Evolutionary conservation across 345 rosid genomes (phyloP).

Genomic region (Gossypium mustelinum): DNA sequence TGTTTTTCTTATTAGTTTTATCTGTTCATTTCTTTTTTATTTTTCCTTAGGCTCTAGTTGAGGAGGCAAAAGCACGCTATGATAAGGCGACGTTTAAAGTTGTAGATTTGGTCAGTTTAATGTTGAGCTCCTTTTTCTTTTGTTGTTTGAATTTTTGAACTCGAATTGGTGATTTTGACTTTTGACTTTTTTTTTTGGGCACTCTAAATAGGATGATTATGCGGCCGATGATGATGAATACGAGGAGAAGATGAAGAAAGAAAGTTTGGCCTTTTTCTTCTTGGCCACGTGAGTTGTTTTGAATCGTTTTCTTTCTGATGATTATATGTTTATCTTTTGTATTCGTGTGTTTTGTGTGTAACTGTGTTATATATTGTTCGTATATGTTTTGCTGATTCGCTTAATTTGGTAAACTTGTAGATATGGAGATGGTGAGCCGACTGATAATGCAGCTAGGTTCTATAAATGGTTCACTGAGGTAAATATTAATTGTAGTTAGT

Average conservation of each 20-base stretch:
- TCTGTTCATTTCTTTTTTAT: background rate
- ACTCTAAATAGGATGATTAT: slow-evolving; percentile 68
- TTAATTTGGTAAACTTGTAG: slow-evolving; percentile 33
- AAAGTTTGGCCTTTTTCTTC: slow-evolving; percentile 71
- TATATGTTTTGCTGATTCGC: slow-evolving; percentile 3
- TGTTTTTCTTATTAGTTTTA: background rate
- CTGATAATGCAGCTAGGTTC: slow-evolving; percentile 98
- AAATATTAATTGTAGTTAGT: slow-evolving; percentile 18
- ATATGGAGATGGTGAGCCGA: slow-evolving; percentile 99
- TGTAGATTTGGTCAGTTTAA: slow-evolving; percentile 68
- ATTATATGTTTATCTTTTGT: background rate
- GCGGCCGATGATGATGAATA: slow-evolving; percentile 94
- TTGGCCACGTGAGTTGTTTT: slow-evolving; percentile 78
- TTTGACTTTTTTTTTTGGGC: background rate
- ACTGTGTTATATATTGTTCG: background rate
- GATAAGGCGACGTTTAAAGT: slow-evolving; percentile 73
- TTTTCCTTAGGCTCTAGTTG: slow-evolving; percentile 49
- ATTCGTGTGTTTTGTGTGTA: background rate
- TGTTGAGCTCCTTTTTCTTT: background rate
- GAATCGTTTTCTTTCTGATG: background rate
- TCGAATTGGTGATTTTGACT: background rate
- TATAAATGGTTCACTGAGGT: slow-evolving; percentile 98
- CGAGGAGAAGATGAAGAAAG: slow-evolving; percentile 86
- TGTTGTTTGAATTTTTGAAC: background rate
- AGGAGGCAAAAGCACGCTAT: slow-evolving; percentile 83